phyloP scores from a whole-genome alignment of 2,329 filamentous ascomycete genomes.

The Penicillium sp. region DNA sequence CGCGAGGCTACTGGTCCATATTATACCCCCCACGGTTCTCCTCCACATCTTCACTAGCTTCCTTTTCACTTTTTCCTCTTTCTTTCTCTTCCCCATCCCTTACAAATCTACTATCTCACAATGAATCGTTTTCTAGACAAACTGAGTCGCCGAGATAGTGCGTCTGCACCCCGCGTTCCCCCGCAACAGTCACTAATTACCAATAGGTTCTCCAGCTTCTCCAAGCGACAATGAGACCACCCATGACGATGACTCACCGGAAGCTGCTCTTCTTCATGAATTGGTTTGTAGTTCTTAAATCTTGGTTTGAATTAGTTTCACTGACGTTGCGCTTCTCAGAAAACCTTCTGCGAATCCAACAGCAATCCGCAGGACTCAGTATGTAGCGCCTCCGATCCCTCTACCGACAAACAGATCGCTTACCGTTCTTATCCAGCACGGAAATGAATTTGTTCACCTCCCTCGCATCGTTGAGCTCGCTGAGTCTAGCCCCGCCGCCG shows the following conservation, averaged over 20 bases:
- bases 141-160: slow-evolving; percentile 32
- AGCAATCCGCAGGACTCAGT: slow-evolving; percentile 56
- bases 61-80: background rate
- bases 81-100: background rate
- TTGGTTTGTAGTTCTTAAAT: slow-evolving; percentile 27
- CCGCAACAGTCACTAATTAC: slow-evolving; percentile 6
- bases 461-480: slow-evolving; percentile 92
- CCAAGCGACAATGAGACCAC: slow-evolving; percentile 19
- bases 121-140: slow-evolving; percentile 42
- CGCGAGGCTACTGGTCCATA: slow-evolving; percentile 1
- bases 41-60: background rate
- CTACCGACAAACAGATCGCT: slow-evolving; percentile 2
- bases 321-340: slow-evolving; percentile 41
- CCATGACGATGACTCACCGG: slow-evolving; percentile 39
- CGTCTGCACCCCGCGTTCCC: slow-evolving; percentile 7
- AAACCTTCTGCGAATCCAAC: slow-evolving; percentile 77
- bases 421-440: slow-evolving; percentile 47
- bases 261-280: slow-evolving; percentile 41
- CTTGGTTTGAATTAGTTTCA: background rate
- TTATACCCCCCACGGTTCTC: background rate
- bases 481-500: slow-evolving; percentile 86
- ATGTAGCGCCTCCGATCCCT: slow-evolving; percentile 19
- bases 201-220: slow-evolving; percentile 29
- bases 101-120: background rate
- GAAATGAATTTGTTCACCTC: slow-evolving; percentile 87